Conservation (phyloP, 306 rosid genomes). For the Nissolia schottii region DNA sequence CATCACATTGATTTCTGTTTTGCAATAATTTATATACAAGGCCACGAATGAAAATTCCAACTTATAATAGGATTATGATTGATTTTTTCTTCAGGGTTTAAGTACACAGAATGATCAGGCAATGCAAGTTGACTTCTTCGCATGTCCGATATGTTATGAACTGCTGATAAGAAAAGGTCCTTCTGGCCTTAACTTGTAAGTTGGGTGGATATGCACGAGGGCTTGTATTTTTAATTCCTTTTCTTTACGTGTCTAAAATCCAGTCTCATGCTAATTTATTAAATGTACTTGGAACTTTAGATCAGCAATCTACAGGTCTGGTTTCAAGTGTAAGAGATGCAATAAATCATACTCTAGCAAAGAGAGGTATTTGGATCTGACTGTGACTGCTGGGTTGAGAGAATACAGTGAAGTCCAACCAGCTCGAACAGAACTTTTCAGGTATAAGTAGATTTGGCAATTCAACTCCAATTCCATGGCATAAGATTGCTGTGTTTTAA, state of each 20-base stretch:
- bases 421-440: constrained; percentile 63
- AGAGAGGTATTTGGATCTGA: constrained; percentile 72
- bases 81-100: constrained; percentile 39
- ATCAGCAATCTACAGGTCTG: constrained; percentile 84
- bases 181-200: constrained; percentile 80
- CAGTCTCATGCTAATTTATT: not conserved
- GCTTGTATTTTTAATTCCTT: constrained; percentile 1
- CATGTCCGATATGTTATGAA: constrained; percentile 89
- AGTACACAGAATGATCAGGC: constrained; percentile 36
- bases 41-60: not conserved
- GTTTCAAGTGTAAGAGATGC: constrained; percentile 80
- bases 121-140: constrained; percentile 43
- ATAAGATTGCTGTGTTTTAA: not conserved
- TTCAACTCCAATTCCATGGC: not conserved
- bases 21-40: not conserved
- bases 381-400: constrained; percentile 69
- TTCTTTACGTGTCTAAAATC: not conserved
- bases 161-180: constrained; percentile 89
- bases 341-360: constrained; percentile 79
- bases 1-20: not conserved
- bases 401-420: constrained; percentile 74
- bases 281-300: constrained; percentile 36
- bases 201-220: constrained; percentile 13
- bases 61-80: not conserved
- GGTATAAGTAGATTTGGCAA: constrained; percentile 32